Base-by-base conservation (phyloP, 2,329 filamentous ascomycete genomes). In the Colletotrichum sp. region DNA sequence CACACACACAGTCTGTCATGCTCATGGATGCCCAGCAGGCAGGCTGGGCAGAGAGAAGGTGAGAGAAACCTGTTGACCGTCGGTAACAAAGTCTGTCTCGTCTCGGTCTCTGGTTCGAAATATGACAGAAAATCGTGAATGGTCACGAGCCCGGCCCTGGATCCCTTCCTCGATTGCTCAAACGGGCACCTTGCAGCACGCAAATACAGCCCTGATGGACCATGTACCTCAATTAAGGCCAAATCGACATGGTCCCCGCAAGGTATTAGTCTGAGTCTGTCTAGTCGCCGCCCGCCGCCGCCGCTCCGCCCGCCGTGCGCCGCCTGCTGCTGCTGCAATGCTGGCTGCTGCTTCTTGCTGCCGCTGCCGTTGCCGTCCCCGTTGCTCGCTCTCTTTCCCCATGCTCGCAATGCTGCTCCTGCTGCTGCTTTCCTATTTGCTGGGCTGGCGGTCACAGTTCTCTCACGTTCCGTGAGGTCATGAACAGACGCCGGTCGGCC, bases 91-190 rank as follows among this genome's bases (percentile, higher is more conserved):
- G 39, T 65, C 61, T 52, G 25, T 73, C 70, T 55, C 65, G 32
- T 66, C 36, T 66, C 62, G 16, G 25, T 32, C 66, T 66, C 18
- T 30, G 65, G 65, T 27, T 48, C 15, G 18, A 62, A 72, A 75
- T 75, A 72, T 75, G 73, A 75, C 69, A 75, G 73, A 75, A 67
- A 65, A 62, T 27, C 52, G 39, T 72, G 69, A 72, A 58, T 75
- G 73, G 73, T 75, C 73, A 72, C 69, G 39, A 34, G 39, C 39
- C 56, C 55, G 56, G 52, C 69, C 73, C 56, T 27, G 62, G 62
- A 67, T 64, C 73, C 73, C 62, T 75, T 43, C 73, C 25, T 60
- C 58, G 55, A 64, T 75, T 61, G 55, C 73, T 64, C 18, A 62
- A 75, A 72, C 39, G 69, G 73, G 73, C 68, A 67, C 62, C 68